Evolutionary conservation across 257 asterid genomes (phyloP), one percentile per base, ranked within the genome.

Genomic region (Solanum commersonii): DNA sequence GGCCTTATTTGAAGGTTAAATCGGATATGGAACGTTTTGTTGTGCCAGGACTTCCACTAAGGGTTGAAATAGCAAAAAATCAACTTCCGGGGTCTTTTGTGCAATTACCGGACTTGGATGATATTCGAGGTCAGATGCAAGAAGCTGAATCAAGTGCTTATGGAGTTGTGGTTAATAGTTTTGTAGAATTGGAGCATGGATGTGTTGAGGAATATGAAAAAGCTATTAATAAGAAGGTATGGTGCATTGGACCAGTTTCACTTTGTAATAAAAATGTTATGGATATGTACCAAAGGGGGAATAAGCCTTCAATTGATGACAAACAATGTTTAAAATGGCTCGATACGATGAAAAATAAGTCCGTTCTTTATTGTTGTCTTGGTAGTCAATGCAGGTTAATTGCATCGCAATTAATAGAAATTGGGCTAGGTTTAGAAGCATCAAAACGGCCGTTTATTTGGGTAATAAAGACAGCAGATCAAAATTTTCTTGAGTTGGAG

Each of bases 221-320:
- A 63, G 96, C 91, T 4, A 87, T 94, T 27, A 71, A 90, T 56
- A 95, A 94, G 87, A 94, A 89, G 90, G 94, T 95, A 1, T 95
- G 98, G 98, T 95, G 95, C 88, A 91, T 94, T 5, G 98, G 98
- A 0, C 97, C 98, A 12, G 96, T 95, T 77, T 94, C 97, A 4
- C 88, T 91, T 15, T 95, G 98, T 59, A 92, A 94, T 88, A 83
- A 88, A 65, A 90, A 88, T 25, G 76, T 40, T 16, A 60, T 71
- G 42, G 98, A 95, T 88, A 94, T 91, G 84, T 92, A 93, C 38
- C 96, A 95, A 86, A 92, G 98, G 87, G 98, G 98, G 18, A 92
- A 91, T 71, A 84, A 79, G 10, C 89, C 97, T 7, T 92, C 98
- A 6, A 93, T 94, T 23, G 94, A 81, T 27, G 95, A 93, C 38